Base-by-base conservation (phyloP, 257 asterid genomes). In the Plantago ovata region DNA sequence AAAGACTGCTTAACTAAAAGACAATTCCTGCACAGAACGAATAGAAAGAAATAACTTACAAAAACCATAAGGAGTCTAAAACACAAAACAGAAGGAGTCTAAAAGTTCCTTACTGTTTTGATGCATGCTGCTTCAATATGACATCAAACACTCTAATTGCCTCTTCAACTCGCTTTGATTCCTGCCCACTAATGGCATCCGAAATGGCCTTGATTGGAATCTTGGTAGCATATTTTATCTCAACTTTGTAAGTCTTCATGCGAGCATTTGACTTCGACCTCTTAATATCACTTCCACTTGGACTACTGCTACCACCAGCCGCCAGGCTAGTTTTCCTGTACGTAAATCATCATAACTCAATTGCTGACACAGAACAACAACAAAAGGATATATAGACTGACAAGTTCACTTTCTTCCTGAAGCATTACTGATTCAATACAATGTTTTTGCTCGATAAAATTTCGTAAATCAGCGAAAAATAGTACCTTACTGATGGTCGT, bases 1-100 rank as follows among this genome's bases (percentile, higher is more conserved):
- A 79, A 81, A 0, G 90, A 81, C 21, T 86, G 94, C 11, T 90
- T 81, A 15, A 86, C 86, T 4, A 84, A 65, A 59, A 86, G 84
- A 71, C 95, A 87, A 6, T 91, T 94, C 81, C 95, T 87, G 51
- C 22, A 42, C 23, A 57, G 2, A 3, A 46, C 45, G 40, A 12
- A 49, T 8, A 28, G 36, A 28, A 28, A 2, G 3, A 28, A 14
- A 3, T 13, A 7, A 43, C 5, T 5, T 43, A 16, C 15, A 43
- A 13, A 3, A 43, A 12, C 15, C 48, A 12, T 1, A 10, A 44
- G 1, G 3, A 13, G 45, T 13, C 45, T 40, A 40, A 40, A 45
- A 21, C 9, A 28, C 7, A 28, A 28, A 28, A 28, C 36, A 28
- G 7, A 28, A 28, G 36, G 2, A 28, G 4, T 3, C 4, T 28